These are phyloP conservation scores for Thuidium tamariscinum DNA, from an alignment of 225 moss, liverwort and hornwort genomes.

Conservation along the genomic window DNA sequence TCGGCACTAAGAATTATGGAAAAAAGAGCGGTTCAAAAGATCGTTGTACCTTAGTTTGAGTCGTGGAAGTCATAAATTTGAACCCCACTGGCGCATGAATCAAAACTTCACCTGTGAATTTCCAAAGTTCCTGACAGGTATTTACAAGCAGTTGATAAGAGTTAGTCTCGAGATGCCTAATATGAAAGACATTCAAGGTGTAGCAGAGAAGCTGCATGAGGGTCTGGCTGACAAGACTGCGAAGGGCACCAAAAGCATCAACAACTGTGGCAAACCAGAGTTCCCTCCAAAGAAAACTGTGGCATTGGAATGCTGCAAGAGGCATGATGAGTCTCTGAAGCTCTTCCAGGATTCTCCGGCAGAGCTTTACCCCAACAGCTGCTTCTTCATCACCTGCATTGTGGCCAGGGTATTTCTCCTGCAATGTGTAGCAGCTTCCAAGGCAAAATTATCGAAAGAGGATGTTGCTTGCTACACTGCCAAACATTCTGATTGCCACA, in stretches of 20 bases:
- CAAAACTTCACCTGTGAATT: neutral
- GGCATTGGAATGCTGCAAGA: conserved; percentile 11
- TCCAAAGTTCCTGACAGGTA: neutral
- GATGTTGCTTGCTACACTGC: neutral
- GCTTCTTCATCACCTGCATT: conserved; percentile 39
- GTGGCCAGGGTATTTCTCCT: conserved; percentile 32
- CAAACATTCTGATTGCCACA: neutral
- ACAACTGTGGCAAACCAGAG: neutral
- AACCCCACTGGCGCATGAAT: neutral
- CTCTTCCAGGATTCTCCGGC: neutral
- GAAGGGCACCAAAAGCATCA: neutral
- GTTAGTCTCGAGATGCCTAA: neutral
- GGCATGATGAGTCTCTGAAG: neutral
- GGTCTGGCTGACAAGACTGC: neutral
- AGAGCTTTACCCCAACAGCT: conserved; percentile 3
- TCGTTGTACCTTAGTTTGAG: neutral
- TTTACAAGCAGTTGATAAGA: neutral
- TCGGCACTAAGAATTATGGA: neutral
- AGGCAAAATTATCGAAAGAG: neutral
- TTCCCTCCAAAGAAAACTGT: neutral
- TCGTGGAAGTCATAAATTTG: neutral
- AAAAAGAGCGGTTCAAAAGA: neutral
- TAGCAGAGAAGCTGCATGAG: neutral
- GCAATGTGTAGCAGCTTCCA: conserved; percentile 27
- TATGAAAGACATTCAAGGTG: neutral